Conservation (phyloP, 495 filamentous ascomycete genomes). For the Arthonia radiata region DNA sequence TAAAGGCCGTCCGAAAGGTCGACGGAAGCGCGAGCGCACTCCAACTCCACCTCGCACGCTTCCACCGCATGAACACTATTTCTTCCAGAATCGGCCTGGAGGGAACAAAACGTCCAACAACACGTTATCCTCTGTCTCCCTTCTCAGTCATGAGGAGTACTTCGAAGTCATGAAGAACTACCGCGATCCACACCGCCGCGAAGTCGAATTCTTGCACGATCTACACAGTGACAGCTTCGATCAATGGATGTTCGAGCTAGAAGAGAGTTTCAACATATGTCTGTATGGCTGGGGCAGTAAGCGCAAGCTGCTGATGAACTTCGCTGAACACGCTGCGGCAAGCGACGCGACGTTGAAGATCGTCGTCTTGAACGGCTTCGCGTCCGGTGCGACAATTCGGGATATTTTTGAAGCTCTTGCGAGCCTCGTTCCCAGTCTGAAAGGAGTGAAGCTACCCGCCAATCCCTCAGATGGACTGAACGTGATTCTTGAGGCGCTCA, state of each 20-base stretch:
- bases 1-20: slow-evolving; percentile 33
- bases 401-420: neutral
- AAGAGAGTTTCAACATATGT: slow-evolving; percentile 72
- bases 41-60: slow-evolving; percentile 60
- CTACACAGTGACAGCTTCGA: slow-evolving; percentile 61
- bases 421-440: neutral
- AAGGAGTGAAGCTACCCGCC: slow-evolving; percentile 52
- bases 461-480: slow-evolving; percentile 37
- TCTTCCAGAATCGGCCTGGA: slow-evolving; percentile 71
- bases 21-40: slow-evolving; percentile 33
- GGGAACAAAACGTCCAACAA: slow-evolving; percentile 65
- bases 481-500: neutral
- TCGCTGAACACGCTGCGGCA: slow-evolving; percentile 57
- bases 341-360: no score
- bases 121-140: slow-evolving; percentile 44
- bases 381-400: slow-evolving; percentile 13
- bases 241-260: slow-evolving; percentile 84
- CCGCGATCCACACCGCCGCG: slow-evolving; percentile 43
- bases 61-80: slow-evolving; percentile 73
- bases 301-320: slow-evolving; percentile 44
- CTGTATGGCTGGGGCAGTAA: slow-evolving; percentile 88
- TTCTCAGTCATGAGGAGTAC: slow-evolving; percentile 80
- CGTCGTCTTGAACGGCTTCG: neutral
- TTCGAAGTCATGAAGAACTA: slow-evolving; percentile 43
- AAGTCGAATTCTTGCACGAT: slow-evolving; percentile 42